A percentile compares a stretch with the other conserved stretches of the same genome.
These are phyloP conservation scores for Wickerhamiella azyma DNA, from an alignment of 805 yeast genomes.

Conservation along the genomic window DNA sequence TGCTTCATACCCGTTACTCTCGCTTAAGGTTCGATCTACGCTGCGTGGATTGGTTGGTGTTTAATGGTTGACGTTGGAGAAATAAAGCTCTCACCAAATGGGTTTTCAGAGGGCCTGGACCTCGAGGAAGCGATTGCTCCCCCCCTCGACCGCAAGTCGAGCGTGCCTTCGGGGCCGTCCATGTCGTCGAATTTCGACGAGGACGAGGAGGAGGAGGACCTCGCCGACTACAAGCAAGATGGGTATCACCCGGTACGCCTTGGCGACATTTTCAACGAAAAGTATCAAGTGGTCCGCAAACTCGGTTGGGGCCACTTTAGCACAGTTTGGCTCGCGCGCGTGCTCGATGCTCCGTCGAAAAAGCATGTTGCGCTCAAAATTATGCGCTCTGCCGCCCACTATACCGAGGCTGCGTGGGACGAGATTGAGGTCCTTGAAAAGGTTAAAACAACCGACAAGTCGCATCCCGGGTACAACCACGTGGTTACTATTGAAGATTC, in stretches of 20 bases:
- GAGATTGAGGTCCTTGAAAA: slow-evolving; percentile 70
- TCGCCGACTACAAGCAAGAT: slow-evolving; percentile 74
- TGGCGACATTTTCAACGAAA: slow-evolving; percentile 71
- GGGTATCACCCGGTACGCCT: slow-evolving; percentile 92
- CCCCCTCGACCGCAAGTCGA: neutral
- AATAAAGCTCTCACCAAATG: neutral
- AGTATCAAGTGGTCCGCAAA: slow-evolving; percentile 72
- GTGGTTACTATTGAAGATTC: slow-evolving; percentile 71
- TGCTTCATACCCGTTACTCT: too few relatives aligned
- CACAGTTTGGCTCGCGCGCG: slow-evolving; percentile 83
- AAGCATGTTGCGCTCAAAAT: slow-evolving; percentile 86
- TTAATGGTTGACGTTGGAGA: slow-evolving; percentile 5
- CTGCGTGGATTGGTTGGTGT: neutral
- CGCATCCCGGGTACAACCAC: slow-evolving; percentile 70
- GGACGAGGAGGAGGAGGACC: slow-evolving; percentile 60
- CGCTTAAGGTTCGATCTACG: neutral
- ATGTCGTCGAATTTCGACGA: neutral
- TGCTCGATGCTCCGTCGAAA: slow-evolving; percentile 34
- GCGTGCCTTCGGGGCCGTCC: slow-evolving; percentile 1
- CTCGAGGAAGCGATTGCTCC: neutral
- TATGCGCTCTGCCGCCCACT: slow-evolving; percentile 80
- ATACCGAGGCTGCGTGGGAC: slow-evolving; percentile 87
- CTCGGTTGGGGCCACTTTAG: slow-evolving; percentile 99
- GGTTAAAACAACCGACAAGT: slow-evolving; percentile 43
- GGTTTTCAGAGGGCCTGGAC: neutral